Evolutionary conservation across 495 filamentous ascomycete genomes (phyloP), one percentile per base, ranked within the genome.

Genomic region (Hyaloscypha variabilis): DNA sequence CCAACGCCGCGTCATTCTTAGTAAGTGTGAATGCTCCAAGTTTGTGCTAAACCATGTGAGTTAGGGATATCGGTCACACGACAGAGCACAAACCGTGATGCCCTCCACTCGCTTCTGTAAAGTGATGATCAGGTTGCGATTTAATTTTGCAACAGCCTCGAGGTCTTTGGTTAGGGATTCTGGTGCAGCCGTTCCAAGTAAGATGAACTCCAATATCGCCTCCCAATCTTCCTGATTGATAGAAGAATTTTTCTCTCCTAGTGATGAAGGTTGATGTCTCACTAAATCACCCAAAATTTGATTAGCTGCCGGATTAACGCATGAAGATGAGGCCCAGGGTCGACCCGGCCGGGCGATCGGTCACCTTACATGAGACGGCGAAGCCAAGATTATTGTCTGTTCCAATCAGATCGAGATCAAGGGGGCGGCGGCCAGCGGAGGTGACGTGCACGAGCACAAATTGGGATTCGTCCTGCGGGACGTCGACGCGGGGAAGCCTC

Each of bases 311-410:
- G 24, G 69, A 67, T 59, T 71, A 55, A 64, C 46, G 69, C 65
- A 68, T 63, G 19, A 62, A 71, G 11, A 51, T 67, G 6, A 63
- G 49, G 36, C 49, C 62, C 46, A 63, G 67, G 66, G 58, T 60
- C 58, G 13, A 28, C 21, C 56, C 39, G 23, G 56, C 63, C 42
- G 60, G 65, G 23, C 57, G 50, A 67, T 61, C 65, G 60, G 52
- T 36, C 51, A 36, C 74, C 82, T 71, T 77, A 91, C 89, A 71
- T 62, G 77, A 77, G 58, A 82, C 73, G 24, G 77, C 74, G 72
- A 88, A 94, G 8, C 88, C 86, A 52, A 75, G 76, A 42, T 83
- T 81, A 42, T 86, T 85, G 70, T 94, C 90, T n/a, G 90, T 92
- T 1, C 85, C 90, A 57, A 84, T 77, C 34, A 94, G 76, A 57